phyloP scores from a whole-genome alignment of 768 basidiomycete species.

The Glaciozyma martinii region DNA sequence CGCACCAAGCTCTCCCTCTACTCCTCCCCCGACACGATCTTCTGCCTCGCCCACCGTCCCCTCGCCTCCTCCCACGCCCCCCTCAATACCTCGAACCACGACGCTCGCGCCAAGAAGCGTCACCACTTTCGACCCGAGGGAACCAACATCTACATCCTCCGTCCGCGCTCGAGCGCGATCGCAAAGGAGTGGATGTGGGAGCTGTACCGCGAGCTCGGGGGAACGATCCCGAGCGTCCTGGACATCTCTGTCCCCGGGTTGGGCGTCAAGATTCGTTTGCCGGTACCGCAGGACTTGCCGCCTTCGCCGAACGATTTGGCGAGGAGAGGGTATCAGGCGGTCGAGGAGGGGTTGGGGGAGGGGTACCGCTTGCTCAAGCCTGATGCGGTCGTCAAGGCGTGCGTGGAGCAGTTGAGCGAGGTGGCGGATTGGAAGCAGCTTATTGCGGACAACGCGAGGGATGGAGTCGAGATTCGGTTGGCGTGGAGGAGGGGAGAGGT shows the following conservation, averaged over 20 bases:
- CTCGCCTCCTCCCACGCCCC: neutral
- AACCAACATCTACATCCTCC: slow-evolving; percentile 79
- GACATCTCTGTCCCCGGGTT: slow-evolving; percentile 61
- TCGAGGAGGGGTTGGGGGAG: slow-evolving; percentile 32
- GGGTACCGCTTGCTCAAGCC: slow-evolving; percentile 52
- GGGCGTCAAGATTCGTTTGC: slow-evolving; percentile 41
- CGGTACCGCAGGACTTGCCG: slow-evolving; percentile 12
- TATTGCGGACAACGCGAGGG: slow-evolving; percentile 48
- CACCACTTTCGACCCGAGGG: slow-evolving; percentile 51
- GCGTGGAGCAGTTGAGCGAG: slow-evolving; percentile 50
- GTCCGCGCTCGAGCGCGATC: slow-evolving; percentile 63
- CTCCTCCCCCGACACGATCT: slow-evolving; percentile 75
- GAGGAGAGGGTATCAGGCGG: slow-evolving; percentile 2
- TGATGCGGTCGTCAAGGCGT: slow-evolving; percentile 56
- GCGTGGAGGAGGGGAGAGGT: slow-evolving; percentile 61
- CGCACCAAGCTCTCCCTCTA: slow-evolving; percentile 71
- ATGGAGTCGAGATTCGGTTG: slow-evolving; percentile 43
- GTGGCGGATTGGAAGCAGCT: slow-evolving; percentile 57
- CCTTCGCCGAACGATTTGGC: neutral
- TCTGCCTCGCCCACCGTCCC: slow-evolving; percentile 46
- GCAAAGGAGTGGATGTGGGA: slow-evolving; percentile 86
- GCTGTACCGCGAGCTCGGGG: slow-evolving; percentile 67
- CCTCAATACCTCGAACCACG: slow-evolving; percentile 33
- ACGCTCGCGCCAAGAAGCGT: slow-evolving; percentile 40
- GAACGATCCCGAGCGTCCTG: slow-evolving; percentile 57